Evolutionary conservation across 148 eudicot genomes (phyloP).

Genomic region (Rhododendron vialii): DNA sequence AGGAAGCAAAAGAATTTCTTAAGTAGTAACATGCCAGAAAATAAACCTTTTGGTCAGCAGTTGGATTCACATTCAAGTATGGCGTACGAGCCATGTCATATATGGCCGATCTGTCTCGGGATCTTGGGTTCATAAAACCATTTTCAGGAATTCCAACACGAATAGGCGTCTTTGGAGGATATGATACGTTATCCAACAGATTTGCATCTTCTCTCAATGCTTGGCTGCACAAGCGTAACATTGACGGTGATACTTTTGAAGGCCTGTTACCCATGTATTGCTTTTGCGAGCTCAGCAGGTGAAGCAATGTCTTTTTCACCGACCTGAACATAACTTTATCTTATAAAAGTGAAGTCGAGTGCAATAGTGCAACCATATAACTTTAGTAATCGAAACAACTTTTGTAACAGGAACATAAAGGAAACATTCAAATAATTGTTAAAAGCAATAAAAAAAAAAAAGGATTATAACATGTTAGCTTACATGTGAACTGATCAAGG

Average conservation of each 20-base stretch:
- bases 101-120: constrained; percentile 64
- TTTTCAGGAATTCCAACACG: constrained; percentile 35
- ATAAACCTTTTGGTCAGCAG: constrained; percentile 33
- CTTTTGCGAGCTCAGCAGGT: constrained; percentile 94
- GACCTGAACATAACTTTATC: constrained; percentile 30
- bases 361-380: not conserved
- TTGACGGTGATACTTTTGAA: constrained; percentile 50
- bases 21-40: not conserved
- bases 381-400: not conserved
- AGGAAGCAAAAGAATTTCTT: not conserved
- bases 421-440: not conserved
- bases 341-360: constrained; percentile 4
- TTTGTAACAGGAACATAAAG: not conserved
- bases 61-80: constrained; percentile 45
- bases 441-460: not conserved
- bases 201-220: constrained; percentile 32
- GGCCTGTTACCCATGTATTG: constrained; percentile 75
- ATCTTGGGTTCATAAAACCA: constrained; percentile 56
- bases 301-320: constrained; percentile 60
- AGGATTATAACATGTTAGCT: constrained; percentile 8
- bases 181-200: constrained; percentile 24
- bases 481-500: constrained; percentile 50
- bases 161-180: constrained; percentile 28
- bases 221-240: constrained; percentile 39
- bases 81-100: constrained; percentile 85